phyloP scores from a whole-genome alignment of 2,329 filamentous ascomycete species.

The Alternaria conjuncta region DNA sequence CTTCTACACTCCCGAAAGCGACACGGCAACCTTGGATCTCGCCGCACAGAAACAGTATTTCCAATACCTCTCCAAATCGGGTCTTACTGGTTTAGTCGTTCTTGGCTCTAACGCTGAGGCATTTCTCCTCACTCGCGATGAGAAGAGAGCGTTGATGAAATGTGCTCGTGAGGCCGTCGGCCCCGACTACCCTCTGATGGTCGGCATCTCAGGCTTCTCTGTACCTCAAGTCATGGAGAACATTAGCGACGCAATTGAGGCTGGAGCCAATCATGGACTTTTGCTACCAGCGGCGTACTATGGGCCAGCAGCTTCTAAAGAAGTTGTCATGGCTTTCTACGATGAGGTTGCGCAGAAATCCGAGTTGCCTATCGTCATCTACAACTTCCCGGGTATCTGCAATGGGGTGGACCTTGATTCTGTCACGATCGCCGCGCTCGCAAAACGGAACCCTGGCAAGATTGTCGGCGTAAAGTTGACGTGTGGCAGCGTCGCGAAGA shows the following conservation, averaged over 20 bases:
- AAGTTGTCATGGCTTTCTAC: slow-evolving; percentile 53
- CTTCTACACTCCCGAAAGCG: slow-evolving; percentile 50
- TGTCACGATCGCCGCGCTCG: slow-evolving; percentile 66
- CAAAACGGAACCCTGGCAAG: slow-evolving; percentile 61
- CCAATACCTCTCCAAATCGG: slow-evolving; percentile 51
- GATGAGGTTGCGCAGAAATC: slow-evolving; percentile 62
- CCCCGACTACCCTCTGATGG: slow-evolving; percentile 52
- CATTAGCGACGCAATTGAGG: slow-evolving; percentile 50
- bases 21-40: slow-evolving; percentile 50
- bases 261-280: slow-evolving; percentile 53
- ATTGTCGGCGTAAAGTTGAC: slow-evolving; percentile 76
- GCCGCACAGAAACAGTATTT: slow-evolving; percentile 53
- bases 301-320: slow-evolving; percentile 51
- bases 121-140: slow-evolving; percentile 53
- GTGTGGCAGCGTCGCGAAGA: slow-evolving; percentile 76
- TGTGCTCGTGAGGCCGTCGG: slow-evolving; percentile 52
- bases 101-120: slow-evolving; percentile 58
- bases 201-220: slow-evolving; percentile 52
- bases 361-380: slow-evolving; percentile 70
- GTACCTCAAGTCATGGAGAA: slow-evolving; percentile 54
- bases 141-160: slow-evolving; percentile 49
- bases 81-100: slow-evolving; percentile 54
- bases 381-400: slow-evolving; percentile 74
- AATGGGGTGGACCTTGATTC: slow-evolving; percentile 72
- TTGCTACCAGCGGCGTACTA: slow-evolving; percentile 56